A percentile compares a stretch with the other conserved stretches of the same genome.
Conservation (phyloP, 805 yeast species). For the Monosporozyma aerobia region DNA sequence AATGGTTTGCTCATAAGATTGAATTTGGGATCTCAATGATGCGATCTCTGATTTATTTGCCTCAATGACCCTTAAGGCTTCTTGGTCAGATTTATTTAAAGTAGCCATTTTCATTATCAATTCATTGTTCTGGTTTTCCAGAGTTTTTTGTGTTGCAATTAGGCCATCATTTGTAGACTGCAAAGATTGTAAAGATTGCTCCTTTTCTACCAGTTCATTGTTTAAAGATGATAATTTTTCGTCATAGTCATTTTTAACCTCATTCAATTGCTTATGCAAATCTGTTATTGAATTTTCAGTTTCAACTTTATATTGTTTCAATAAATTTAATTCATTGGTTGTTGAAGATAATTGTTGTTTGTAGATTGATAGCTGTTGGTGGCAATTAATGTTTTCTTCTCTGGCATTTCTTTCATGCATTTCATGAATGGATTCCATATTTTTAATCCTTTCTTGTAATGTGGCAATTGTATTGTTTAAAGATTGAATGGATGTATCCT, state of each 20-base stretch:
- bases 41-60: neutral
- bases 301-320: neutral
- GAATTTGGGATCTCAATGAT: neutral
- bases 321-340: neutral
- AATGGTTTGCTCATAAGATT: neutral
- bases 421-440: neutral
- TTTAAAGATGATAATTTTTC: neutral
- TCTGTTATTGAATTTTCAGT: neutral
- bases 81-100: constrained; percentile 1
- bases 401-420: neutral
- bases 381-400: neutral
- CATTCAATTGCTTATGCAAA: neutral
- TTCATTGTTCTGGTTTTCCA: neutral
- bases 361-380: neutral
- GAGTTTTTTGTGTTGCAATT: neutral
- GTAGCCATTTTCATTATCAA: neutral
- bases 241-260: neutral
- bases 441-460: constrained; percentile 23
- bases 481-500: constrained; percentile 30
- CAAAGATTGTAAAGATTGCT: neutral
- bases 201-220: neutral
- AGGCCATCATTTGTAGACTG: neutral
- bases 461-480: constrained; percentile 33
- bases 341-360: neutral
- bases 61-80: neutral